phyloP scores from a whole-genome alignment of 2,329 filamentous ascomycete genomes.

The Arthrocladium fulminans region DNA sequence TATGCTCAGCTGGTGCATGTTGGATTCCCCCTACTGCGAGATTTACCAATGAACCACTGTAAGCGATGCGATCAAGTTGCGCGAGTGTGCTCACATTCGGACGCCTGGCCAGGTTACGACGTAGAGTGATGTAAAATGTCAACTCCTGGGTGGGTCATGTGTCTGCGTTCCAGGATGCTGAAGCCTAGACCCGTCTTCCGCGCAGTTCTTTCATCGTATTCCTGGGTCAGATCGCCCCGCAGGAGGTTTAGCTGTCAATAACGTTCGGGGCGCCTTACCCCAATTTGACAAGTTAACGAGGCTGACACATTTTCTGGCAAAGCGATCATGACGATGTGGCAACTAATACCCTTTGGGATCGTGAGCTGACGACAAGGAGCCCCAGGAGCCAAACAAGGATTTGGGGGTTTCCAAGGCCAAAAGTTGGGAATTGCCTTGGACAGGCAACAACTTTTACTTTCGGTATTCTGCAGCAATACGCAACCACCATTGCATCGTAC shows the following conservation, averaged over 20 bases:
- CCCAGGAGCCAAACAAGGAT: neutral
- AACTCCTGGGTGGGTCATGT: neutral
- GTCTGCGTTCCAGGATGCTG: neutral
- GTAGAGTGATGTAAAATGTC: too few species aligned
- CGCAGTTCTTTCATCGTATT: neutral
- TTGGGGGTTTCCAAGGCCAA: neutral
- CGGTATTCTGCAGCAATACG: neutral
- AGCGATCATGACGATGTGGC: neutral
- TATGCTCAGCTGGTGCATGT: neutral
- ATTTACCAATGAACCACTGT: too few species aligned
- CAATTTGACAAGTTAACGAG: neutral
- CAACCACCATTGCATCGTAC: constrained; percentile 1
- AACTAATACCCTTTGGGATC: neutral
- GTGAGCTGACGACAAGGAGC: neutral
- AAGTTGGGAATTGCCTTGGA: neutral
- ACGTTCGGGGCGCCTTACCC: neutral
- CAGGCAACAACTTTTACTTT: neutral
- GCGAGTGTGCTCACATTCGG: too few species aligned
- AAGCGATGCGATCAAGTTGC: too few species aligned
- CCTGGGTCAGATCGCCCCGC: neutral
- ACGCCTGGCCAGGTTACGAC: too few species aligned
- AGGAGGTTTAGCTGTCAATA: neutral
- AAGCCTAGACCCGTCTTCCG: neutral
- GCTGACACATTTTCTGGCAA: too few species aligned
- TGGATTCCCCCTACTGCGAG: too few species aligned